These are phyloP conservation scores for Periglandula ipomoeae DNA, from an alignment of 2,329 filamentous ascomycete species.

Conservation along the genomic window DNA sequence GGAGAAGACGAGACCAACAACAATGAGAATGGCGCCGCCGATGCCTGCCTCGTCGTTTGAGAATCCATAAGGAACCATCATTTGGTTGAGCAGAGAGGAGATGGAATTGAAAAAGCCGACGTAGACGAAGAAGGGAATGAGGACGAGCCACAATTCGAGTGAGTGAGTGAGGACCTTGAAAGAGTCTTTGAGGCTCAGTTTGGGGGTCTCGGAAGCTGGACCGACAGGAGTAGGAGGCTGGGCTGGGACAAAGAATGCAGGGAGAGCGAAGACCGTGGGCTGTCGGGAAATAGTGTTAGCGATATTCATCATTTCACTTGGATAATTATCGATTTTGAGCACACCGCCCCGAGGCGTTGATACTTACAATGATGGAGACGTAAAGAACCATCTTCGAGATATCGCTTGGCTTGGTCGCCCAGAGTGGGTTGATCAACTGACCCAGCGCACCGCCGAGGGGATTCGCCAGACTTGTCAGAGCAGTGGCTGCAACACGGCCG, in stretches of 20 bases:
- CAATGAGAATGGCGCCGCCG: constrained; percentile 78
- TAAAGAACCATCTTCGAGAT: constrained; percentile 79
- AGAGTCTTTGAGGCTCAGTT: constrained; percentile 42
- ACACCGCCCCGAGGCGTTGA: too few relatives aligned
- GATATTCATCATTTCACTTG: too few relatives aligned
- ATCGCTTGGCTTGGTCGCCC: constrained; percentile 52
- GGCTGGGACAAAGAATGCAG: constrained; percentile 73
- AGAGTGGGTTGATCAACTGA: constrained; percentile 76
- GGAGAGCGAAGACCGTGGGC: constrained; percentile 47
- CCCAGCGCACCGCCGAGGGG: constrained; percentile 83
- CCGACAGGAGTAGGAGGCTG: constrained; percentile 69
- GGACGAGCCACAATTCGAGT: constrained; percentile 69
- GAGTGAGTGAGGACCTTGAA: constrained; percentile 44
- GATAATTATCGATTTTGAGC: too few relatives aligned
- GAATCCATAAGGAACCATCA: constrained; percentile 80
- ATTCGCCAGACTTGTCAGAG: constrained; percentile 76
- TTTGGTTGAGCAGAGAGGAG: constrained; percentile 82
- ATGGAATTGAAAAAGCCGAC: constrained; percentile 91
- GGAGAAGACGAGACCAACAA: constrained; percentile 71
- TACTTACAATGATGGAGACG: constrained; percentile 67
- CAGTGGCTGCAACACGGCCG: constrained; percentile 81
- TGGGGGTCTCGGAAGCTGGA: constrained; percentile 53
- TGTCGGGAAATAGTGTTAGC: constrained; percentile 11
- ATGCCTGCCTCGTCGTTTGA: constrained; percentile 78
- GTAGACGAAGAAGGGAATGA: constrained; percentile 74